Base-by-base conservation (phyloP, 805 yeast genomes). In the Lachancea quebecensis region DNA sequence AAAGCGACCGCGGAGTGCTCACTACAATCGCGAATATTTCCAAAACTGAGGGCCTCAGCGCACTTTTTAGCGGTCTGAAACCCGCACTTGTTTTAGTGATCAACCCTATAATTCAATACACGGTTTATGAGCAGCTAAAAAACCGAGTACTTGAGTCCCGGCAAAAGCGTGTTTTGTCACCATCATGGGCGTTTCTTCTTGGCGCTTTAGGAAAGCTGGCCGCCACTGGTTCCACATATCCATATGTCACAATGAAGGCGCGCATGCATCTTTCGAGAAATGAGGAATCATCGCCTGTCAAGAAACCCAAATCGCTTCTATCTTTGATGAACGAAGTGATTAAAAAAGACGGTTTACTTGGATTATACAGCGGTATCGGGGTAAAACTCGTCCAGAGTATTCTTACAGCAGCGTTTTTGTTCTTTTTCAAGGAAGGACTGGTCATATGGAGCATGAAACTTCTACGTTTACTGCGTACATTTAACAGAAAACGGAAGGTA, bases 41-140 rank as follows among this genome's bases (percentile, higher is more conserved):
- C 47, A 73, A 77, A 54, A 75, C 74, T 33, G 95, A 86, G 53
- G 96, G 97, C 2, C 58, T 81, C 39, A 60, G 59, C 35, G 78
- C 89, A 15, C 72, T 90, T 42, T 87, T 90, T 62, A 82, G 87
- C 28, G 98, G 98, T 5, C 78, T 90, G 4, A 71, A 81, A 27
- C 97, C 97, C 1, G 96, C 97, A 2, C 73, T 90, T 57, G 79
- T 88, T 40, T 72, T 90, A 49, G 96, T 90, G 41, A 57, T 81
- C 50, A 90, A 90, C 64, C 97, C 98, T 35, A 83, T 90, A 49
- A 81, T 90, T 52, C 96, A 90, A 66, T 90, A 89, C 70, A 86
- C 96, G 41, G 78, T 88, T 38, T 90, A 84, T 64, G 98, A 90
- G 67, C 95, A 89, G 65, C 64, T 86, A 56, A 82, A 83, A 59